A percentile compares a stretch with the other conserved stretches of the same genome.
phyloP scores from a whole-genome alignment of 2,329 filamentous ascomycete genomes.

The Claviceps africana region DNA sequence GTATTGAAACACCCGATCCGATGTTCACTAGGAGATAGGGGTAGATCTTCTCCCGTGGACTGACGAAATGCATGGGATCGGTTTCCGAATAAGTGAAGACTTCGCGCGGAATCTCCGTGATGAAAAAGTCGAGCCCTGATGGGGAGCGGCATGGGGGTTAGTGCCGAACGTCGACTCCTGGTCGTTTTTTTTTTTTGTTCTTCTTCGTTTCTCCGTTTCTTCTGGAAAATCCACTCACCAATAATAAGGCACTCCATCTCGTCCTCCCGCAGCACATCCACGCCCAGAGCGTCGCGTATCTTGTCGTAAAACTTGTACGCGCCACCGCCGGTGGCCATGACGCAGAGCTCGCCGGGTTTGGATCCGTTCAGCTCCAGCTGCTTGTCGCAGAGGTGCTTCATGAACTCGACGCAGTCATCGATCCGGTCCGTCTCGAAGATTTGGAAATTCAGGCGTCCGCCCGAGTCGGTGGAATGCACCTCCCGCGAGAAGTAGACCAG shows the following conservation, averaged over 20 bases:
- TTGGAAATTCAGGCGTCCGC: conserved; percentile 85
- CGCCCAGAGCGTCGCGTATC: conserved; percentile 68
- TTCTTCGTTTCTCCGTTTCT: too few relatives aligned
- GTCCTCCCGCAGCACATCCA: conserved; percentile 83
- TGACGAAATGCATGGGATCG: conserved; percentile 79
- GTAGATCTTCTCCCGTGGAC: conserved; percentile 68
- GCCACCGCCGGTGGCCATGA: conserved; percentile 92
- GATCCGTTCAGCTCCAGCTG: conserved; percentile 65
- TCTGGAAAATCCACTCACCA: conserved; percentile 33
- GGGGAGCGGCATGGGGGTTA: neutral
- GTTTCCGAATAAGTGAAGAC: conserved; percentile 93
- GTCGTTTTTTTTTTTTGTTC: too few relatives aligned
- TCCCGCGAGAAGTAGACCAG: conserved; percentile 95
- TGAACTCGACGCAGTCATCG: conserved; percentile 84
- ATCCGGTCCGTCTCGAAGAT: conserved; percentile 94
- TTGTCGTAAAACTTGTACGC: conserved; percentile 95
- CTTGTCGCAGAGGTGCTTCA: conserved; percentile 71
- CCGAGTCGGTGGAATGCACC: conserved; percentile 60
- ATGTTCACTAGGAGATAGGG: conserved; percentile 98
- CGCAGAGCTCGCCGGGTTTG: conserved; percentile 57
- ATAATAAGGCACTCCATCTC: conserved; percentile 99
- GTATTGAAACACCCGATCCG: conserved; percentile 89
- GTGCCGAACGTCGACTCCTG: too few relatives aligned
- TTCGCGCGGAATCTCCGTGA: conserved; percentile 90
- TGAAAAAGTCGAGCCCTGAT: conserved; percentile 90